Evolutionary conservation across 192 early-diverging fungal genomes (phyloP).

Genomic region (Gigaspora rosea): DNA sequence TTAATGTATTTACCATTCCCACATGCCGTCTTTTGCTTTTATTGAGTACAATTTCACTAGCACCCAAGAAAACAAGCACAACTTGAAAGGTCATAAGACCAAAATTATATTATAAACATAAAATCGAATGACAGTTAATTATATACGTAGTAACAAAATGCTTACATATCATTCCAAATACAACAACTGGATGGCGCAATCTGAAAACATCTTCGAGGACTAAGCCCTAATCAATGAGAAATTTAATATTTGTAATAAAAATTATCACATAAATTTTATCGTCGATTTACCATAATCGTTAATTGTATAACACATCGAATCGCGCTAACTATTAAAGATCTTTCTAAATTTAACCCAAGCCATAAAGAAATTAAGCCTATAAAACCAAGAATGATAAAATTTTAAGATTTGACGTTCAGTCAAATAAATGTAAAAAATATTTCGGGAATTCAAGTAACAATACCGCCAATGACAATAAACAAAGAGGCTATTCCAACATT

Average conservation of each 20-base stretch:
- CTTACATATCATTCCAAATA: constrained; percentile 62
- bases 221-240: constrained; percentile 46
- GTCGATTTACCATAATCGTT: constrained; percentile 62
- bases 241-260: neutral
- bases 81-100: constrained; percentile 36
- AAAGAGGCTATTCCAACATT: constrained; percentile 63
- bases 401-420: neutral
- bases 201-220: constrained; percentile 70
- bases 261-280: neutral
- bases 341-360: constrained; percentile 68
- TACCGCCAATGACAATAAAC: constrained; percentile 60
- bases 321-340: constrained; percentile 66
- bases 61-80: constrained; percentile 59
- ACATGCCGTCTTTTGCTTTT: constrained; percentile 67
- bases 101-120: neutral
- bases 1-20: constrained; percentile 65
- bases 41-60: constrained; percentile 72
- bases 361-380: constrained; percentile 56
- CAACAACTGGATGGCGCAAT: constrained; percentile 58
- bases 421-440: neutral
- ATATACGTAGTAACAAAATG: neutral
- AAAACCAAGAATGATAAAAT: neutral
- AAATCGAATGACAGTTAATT: neutral
- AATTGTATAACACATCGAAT: constrained; percentile 78
- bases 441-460: neutral